Percentiles rank a stretch among this genome's conserved stretches.
Evolutionary conservation across 768 basidiomycete genomes (phyloP).

Genomic region (Russula lepida): DNA sequence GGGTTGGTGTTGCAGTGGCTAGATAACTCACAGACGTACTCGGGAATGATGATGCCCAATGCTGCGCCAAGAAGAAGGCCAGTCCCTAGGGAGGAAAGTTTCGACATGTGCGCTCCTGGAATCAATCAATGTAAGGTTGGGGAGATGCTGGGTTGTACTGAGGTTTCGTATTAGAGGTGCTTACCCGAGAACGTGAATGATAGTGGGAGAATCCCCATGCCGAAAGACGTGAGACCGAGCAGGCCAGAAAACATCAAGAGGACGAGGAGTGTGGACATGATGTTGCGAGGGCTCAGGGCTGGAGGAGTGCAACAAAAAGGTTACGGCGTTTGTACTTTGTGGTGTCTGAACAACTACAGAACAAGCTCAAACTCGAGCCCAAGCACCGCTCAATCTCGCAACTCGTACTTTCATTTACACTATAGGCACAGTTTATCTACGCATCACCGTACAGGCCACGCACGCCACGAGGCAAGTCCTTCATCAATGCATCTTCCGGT

Average conservation of each 20-base stretch:
- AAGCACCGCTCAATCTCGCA: not conserved
- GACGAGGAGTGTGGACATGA: constrained; percentile 31
- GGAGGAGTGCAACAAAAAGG: not conserved
- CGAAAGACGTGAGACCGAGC: constrained; percentile 57
- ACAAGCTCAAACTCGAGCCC: not conserved
- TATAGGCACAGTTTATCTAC: not conserved
- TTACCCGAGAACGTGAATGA: constrained; percentile 63
- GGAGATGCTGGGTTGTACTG: not conserved
- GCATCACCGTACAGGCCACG: not conserved
- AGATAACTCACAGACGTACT: constrained; percentile 45
- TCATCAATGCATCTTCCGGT: not conserved
- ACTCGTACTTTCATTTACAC: constrained; percentile 21
- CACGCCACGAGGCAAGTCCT: not conserved
- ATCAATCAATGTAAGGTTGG: not conserved
- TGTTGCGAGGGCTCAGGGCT: not conserved
- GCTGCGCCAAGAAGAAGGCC: constrained; percentile 87
- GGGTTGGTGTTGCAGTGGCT: not conserved
- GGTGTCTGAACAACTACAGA: not conserved
- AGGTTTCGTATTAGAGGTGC: constrained; percentile 23
- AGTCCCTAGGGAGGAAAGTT: constrained; percentile 55
- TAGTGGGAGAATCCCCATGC: constrained; percentile 66
- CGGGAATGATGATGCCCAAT: constrained; percentile 86
- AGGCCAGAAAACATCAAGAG: constrained; percentile 51
- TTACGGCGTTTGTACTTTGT: not conserved
- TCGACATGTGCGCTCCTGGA: constrained; percentile 34